Conservation (phyloP, 495 filamentous ascomycete genomes). For the Neohortaea acidophila region DNA sequence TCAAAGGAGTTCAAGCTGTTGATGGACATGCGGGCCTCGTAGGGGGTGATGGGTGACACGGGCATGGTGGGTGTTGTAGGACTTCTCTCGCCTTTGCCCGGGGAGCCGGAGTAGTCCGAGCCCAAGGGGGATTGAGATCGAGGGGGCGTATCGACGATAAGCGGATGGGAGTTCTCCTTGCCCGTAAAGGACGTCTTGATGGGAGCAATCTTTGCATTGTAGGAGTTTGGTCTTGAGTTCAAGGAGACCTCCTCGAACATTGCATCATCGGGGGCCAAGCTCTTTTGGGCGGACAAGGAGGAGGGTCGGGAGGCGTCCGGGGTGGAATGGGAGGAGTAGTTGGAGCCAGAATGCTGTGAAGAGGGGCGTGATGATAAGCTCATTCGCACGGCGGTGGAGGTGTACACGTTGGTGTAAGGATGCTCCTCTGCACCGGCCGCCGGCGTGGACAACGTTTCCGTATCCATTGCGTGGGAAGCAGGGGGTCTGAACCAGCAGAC, state of each 20-base stretch:
- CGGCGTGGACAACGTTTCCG: background rate
- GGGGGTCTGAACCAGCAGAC: constrained; percentile 1
- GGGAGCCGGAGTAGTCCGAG: constrained; percentile 1
- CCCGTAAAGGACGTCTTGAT: too few species aligned
- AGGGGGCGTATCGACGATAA: background rate
- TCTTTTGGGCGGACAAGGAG: too few species aligned
- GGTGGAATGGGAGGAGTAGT: background rate
- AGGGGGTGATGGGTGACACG: constrained; percentile 8
- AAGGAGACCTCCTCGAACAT: too few species aligned
- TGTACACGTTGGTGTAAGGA: background rate
- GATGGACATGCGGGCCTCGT: constrained; percentile 6
- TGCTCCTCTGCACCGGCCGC: background rate
- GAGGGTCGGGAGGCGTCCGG: background rate
- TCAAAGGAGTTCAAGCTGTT: constrained; percentile 15
- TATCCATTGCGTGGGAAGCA: background rate
- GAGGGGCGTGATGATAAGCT: background rate
- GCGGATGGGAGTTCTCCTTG: background rate
- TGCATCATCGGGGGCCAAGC: too few species aligned
- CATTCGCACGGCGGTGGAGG: too few species aligned
- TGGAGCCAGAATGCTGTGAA: background rate
- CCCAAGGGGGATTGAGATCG: background rate
- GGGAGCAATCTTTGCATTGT: too few species aligned
- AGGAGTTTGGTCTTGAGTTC: background rate
- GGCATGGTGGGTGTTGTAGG: constrained; percentile 8
- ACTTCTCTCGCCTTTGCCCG: background rate